Base-by-base conservation (phyloP, 441 rosid species). In the Erysimum cheiri region DNA sequence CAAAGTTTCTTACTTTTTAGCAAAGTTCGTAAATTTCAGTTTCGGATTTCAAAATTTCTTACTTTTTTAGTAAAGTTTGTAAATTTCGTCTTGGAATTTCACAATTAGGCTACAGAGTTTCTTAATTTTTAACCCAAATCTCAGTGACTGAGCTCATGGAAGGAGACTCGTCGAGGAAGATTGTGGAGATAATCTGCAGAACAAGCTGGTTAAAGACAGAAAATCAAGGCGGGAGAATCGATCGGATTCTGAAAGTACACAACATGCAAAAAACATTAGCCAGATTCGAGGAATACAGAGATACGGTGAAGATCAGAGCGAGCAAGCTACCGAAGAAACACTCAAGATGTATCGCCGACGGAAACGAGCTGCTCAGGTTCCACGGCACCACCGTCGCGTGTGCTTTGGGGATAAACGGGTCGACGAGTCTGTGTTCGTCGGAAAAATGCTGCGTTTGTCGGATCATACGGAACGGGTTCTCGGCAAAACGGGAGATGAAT, bases 271-370 rank as follows among this genome's bases (percentile, higher is more conserved):
- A 83, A 40, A 91, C 97, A 5, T 84, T 91, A 28, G 95, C 95
- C 8, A 83, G 93, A 62, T 93, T 93, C 43, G 98, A 93, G 76
- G 98, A 91, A 75, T 85, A 91, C 58, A 82, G 98, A 69, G 97
- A 93, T 67, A 81, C 80, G 57, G 97, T 93, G 57, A 93, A 93
- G 80, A 77, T 72, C 6, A 85, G 82, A 78, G 98, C 98, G 37
- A 87, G 93, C 86, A 93, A 91, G 74, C 93, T 93, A n/a, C 93
- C 88, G n/a, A 93, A 93, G 88, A 93, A 93, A 65, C 98, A 93
- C 39, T 86, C 98, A 26, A 80, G 98, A 69, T 93, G 97, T 80
- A 73, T 93, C 10, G 98, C 98, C 0, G 98, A 93, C 78, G 98
- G 98, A 26, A 93, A 93, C 71, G 98, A 93, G 76, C 88, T 93